Evolutionary conservation across 2,329 filamentous ascomycete genomes (phyloP).

Genomic region (Huntiella moniliformis): DNA sequence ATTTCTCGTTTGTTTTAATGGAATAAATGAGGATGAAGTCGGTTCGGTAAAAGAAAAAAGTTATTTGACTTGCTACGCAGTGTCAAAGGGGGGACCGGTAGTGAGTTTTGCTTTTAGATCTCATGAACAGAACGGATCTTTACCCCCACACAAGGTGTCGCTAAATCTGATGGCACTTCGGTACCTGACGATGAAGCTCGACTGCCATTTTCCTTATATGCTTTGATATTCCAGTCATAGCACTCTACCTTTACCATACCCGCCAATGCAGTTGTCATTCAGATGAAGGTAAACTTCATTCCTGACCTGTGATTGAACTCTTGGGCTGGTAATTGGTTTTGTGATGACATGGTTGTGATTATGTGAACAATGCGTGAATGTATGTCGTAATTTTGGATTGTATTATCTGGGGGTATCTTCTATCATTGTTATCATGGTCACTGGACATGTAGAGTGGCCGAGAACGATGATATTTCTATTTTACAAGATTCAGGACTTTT

Average conservation of each 20-base stretch:
- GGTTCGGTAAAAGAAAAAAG: constrained; percentile 15
- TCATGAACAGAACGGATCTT: constrained; percentile 35
- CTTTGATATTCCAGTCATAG: constrained; percentile 1
- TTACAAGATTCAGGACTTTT: neutral
- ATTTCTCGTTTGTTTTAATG: constrained; percentile 13
- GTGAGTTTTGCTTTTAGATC: constrained; percentile 39
- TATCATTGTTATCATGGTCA: too few species aligned
- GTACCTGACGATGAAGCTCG: constrained; percentile 58
- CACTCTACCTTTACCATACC: neutral
- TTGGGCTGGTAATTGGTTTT: too few species aligned
- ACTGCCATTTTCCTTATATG: constrained; percentile 50
- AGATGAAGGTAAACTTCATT: constrained; percentile 2
- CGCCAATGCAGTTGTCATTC: neutral
- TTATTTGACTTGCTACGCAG: constrained; percentile 25
- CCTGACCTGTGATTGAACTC: too few species aligned
- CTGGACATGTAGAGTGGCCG: too few species aligned
- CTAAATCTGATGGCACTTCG: constrained; percentile 44
- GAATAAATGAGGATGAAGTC: constrained; percentile 15
- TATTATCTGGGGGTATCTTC: too few species aligned
- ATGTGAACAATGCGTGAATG: too few species aligned
- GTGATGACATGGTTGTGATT: too few species aligned
- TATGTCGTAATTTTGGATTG: too few species aligned
- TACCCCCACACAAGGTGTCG: constrained; percentile 64
- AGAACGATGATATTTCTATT: too few species aligned
- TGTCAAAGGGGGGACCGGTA: constrained; percentile 34